These are phyloP conservation scores for Cardiospermum halicacabum DNA, from an alignment of 345 rosid genomes.

Conservation along the genomic window DNA sequence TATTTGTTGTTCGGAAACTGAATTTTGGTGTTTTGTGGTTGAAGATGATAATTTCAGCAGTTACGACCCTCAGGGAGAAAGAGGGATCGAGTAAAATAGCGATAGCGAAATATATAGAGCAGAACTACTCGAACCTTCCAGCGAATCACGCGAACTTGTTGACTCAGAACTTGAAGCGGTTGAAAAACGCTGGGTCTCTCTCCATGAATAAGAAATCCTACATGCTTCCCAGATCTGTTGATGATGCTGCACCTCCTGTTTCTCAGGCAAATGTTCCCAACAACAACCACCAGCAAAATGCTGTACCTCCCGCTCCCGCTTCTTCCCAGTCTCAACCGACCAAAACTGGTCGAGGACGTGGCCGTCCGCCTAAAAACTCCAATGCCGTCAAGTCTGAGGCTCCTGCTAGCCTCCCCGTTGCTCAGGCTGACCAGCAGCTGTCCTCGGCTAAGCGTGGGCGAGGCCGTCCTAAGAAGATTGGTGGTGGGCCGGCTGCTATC, in stretches of 20 bases:
- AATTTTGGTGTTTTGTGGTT: not conserved
- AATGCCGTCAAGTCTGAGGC: slow-evolving; percentile 6
- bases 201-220: slow-evolving; percentile 62
- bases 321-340: slow-evolving; percentile 20
- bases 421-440: not conserved
- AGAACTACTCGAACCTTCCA: slow-evolving; percentile 40
- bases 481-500: slow-evolving; percentile 3
- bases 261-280: not conserved
- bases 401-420: slow-evolving; percentile 7
- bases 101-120: slow-evolving; percentile 64
- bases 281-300: not conserved
- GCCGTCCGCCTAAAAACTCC: slow-evolving; percentile 65
- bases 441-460: slow-evolving; percentile 20
- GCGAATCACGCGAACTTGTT: slow-evolving; percentile 46
- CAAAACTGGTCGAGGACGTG: slow-evolving; percentile 67
- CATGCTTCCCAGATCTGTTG: slow-evolving; percentile 37
- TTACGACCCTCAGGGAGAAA: slow-evolving; percentile 53
- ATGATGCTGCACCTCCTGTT: no score
- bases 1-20: not conserved
- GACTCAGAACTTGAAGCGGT: slow-evolving; percentile 51
- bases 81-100: slow-evolving; percentile 80
- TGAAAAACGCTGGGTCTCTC: slow-evolving; percentile 52
- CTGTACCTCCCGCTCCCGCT: slow-evolving; percentile 6
- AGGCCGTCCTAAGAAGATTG: slow-evolving; percentile 45
- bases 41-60: slow-evolving; percentile 76